Conservation (phyloP, 1,284 basidiomycete species). For the Peniophora sp. region DNA sequence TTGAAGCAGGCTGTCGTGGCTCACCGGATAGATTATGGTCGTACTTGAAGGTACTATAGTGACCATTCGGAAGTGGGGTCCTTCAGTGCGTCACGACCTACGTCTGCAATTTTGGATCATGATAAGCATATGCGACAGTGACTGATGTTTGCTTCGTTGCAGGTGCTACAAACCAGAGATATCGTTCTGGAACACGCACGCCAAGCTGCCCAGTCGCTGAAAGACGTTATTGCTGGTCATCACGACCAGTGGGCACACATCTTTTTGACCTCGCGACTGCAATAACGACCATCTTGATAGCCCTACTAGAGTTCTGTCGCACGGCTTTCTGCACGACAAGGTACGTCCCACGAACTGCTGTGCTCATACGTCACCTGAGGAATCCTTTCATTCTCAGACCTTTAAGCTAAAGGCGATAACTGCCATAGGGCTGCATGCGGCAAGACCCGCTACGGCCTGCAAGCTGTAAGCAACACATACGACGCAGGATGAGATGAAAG, state of each 20-base stretch:
- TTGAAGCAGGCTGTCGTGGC: slow-evolving; percentile 72
- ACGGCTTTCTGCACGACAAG: slow-evolving; percentile 60
- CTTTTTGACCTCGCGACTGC: not conserved
- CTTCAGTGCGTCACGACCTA: slow-evolving; percentile 69
- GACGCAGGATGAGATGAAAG: no score
- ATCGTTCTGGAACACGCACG: slow-evolving; percentile 50
- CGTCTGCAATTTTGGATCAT: slow-evolving; percentile 31
- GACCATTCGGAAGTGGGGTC: slow-evolving; percentile 43
- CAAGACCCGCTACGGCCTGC: no score
- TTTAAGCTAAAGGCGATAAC: slow-evolving; percentile 51
- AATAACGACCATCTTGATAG: slow-evolving; percentile 25
- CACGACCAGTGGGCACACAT: slow-evolving; percentile 54
- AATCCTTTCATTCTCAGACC: slow-evolving; percentile 31
- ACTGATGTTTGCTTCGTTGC: slow-evolving; percentile 4
- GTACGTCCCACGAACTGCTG: slow-evolving; percentile 33
- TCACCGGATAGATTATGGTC: slow-evolving; percentile 69
- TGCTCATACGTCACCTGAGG: not conserved
- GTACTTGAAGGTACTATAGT: not conserved
- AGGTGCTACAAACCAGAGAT: slow-evolving; percentile 66
- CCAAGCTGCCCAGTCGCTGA: slow-evolving; percentile 52
- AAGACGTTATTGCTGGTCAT: slow-evolving; percentile 70
- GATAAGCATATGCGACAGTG: slow-evolving; percentile 1
- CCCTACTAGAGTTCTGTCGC: slow-evolving; percentile 50
- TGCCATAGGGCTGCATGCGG: no score
- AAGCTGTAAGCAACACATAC: no score